These are phyloP conservation scores for Hypericum perforatum DNA, from an alignment of 345 rosid genomes.

Conservation along the genomic window DNA sequence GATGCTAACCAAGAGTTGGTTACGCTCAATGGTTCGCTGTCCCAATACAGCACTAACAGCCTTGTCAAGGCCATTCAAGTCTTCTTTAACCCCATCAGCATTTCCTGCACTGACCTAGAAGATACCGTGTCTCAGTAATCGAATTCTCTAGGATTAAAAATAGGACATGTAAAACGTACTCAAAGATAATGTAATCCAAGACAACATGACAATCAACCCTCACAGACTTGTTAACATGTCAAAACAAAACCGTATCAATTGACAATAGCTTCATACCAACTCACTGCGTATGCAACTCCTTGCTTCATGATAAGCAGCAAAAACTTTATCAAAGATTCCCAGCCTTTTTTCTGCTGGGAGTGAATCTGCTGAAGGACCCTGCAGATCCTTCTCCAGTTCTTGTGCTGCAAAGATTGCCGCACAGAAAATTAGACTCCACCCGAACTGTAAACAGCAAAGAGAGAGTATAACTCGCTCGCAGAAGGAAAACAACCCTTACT, in stretches of 20 bases:
- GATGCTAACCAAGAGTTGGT: conserved; percentile 76
- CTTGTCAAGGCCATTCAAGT: conserved; percentile 90
- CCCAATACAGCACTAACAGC: conserved; percentile 90
- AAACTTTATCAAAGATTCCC: conserved; percentile 65
- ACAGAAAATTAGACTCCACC: not conserved
- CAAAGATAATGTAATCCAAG: not conserved
- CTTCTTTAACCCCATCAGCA: conserved; percentile 87
- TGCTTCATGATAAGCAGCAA: conserved; percentile 89
- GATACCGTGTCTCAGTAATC: conserved; percentile 9
- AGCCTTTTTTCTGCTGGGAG: conserved; percentile 76
- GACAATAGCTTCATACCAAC: conserved; percentile 42
- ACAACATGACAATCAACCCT: not conserved
- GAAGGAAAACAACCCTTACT: too few relatives aligned
- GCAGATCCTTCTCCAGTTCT: conserved; percentile 93
- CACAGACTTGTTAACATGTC: not conserved
- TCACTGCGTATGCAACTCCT: conserved; percentile 87
- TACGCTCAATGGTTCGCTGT: conserved; percentile 86
- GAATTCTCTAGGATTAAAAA: not conserved
- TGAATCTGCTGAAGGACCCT: conserved; percentile 59
- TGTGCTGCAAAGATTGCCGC: conserved; percentile 53
- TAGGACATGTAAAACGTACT: not conserved
- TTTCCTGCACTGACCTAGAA: conserved; percentile 83
- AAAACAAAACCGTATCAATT: not conserved
- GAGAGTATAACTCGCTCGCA: too few relatives aligned
- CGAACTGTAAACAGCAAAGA: not conserved